A percentile compares a stretch with the other conserved stretches of the same genome.
phyloP scores from a whole-genome alignment of 2,329 filamentous ascomycete genomes.

The Fusarium albidum region DNA sequence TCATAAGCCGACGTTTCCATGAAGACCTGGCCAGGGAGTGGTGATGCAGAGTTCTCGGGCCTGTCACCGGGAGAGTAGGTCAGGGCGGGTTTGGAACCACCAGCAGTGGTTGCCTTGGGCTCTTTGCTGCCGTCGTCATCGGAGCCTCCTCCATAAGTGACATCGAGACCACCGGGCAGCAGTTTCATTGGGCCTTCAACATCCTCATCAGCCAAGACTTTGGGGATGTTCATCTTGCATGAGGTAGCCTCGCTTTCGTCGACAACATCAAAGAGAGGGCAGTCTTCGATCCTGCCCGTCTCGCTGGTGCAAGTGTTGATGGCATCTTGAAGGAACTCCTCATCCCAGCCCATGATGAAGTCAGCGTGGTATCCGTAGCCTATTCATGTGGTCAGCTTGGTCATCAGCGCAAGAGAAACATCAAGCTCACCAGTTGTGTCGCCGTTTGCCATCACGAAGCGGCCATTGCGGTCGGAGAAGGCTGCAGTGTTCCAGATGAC shows the following conservation, averaged over 20 bases:
- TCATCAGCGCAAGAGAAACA: slow-evolving; percentile 48
- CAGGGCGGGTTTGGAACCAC: slow-evolving; percentile 36
- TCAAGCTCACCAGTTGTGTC: slow-evolving; percentile 71
- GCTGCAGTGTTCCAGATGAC: slow-evolving; percentile 80
- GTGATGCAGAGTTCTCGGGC: slow-evolving; percentile 43
- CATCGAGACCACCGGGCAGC: slow-evolving; percentile 71
- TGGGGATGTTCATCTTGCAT: slow-evolving; percentile 71
- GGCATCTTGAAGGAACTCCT: slow-evolving; percentile 73
- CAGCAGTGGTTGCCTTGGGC: slow-evolving; percentile 12
- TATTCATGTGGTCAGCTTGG: slow-evolving; percentile 77
- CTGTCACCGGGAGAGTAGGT: slow-evolving; percentile 49
- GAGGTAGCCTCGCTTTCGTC: slow-evolving; percentile 61
- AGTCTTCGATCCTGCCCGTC: slow-evolving; percentile 76
- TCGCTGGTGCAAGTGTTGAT: slow-evolving; percentile 76
- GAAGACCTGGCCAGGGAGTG: slow-evolving; percentile 55
- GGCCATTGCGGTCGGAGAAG: slow-evolving; percentile 69
- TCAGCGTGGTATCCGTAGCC: slow-evolving; percentile 82
- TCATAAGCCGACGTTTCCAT: slow-evolving; percentile 42
- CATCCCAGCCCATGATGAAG: slow-evolving; percentile 83
- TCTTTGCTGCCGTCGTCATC: slow-evolving; percentile 13
- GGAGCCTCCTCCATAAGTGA: slow-evolving; percentile 47
- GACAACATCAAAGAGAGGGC: slow-evolving; percentile 77
- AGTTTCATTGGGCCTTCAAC: slow-evolving; percentile 60
- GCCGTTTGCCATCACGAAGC: slow-evolving; percentile 81
- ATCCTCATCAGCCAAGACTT: slow-evolving; percentile 65